A percentile compares a stretch with the other conserved stretches of the same genome.
phyloP scores from a whole-genome alignment of 148 eudicot genomes.

The Rhododendron henanense region DNA sequence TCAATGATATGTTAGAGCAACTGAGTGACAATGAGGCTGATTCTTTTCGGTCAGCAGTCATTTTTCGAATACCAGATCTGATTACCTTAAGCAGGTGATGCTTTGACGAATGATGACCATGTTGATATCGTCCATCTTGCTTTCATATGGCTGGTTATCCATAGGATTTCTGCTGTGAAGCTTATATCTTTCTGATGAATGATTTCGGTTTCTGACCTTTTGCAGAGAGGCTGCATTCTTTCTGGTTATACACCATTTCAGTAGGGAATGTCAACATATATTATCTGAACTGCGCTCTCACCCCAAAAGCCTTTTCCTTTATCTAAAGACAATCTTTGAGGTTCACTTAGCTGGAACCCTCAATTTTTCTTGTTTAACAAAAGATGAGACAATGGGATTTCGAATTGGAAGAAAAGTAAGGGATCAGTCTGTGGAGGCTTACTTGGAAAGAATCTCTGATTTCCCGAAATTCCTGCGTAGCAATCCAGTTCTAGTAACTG shows the following conservation, averaged over 20 bases:
- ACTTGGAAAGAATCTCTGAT: slow-evolving; percentile 51
- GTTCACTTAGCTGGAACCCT: slow-evolving; percentile 72
- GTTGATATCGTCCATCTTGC: neutral
- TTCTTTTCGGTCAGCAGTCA: slow-evolving; percentile 62
- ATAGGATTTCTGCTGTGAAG: neutral
- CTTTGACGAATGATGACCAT: slow-evolving; percentile 10
- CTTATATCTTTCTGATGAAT: slow-evolving; percentile 7
- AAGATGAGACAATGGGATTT: slow-evolving; percentile 29
- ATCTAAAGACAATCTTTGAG: slow-evolving; percentile 84
- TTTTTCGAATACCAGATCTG: slow-evolving; percentile 65
- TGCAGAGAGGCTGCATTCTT: slow-evolving; percentile 73
- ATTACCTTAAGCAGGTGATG: slow-evolving; percentile 67
- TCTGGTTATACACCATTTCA: slow-evolving; percentile 56
- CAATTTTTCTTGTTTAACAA: slow-evolving; percentile 40
- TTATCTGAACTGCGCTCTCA: slow-evolving; percentile 57
- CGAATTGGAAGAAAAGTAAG: slow-evolving; percentile 35
- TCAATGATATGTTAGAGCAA: slow-evolving; percentile 41
- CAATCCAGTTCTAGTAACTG: slow-evolving; percentile 65
- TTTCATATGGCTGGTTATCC: neutral
- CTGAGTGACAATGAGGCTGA: slow-evolving; percentile 38
- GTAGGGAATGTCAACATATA: slow-evolving; percentile 42
- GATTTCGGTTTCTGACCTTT: slow-evolving; percentile 11
- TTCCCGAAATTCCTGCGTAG: slow-evolving; percentile 54
- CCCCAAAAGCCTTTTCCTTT: slow-evolving; percentile 82
- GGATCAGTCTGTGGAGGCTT: slow-evolving; percentile 45